Conservation (phyloP, 2,329 filamentous ascomycete genomes). For the Penicillium sp. region DNA sequence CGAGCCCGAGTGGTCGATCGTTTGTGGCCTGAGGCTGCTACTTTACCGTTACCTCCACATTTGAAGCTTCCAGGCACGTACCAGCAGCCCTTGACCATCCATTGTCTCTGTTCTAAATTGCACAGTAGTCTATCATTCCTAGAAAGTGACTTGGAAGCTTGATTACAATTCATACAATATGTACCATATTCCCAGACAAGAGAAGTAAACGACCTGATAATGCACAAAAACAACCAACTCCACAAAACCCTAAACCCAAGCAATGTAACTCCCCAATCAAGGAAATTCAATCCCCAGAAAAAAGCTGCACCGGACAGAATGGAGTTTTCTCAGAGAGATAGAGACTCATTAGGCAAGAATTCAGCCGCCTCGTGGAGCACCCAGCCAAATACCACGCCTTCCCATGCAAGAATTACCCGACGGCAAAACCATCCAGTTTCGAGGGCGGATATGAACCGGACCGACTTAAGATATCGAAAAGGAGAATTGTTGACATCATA, state of each 20-base stretch:
- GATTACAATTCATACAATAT: conserved; percentile 14
- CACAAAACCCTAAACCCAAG: conserved; percentile 4
- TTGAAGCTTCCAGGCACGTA: not conserved
- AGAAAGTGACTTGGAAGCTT: not conserved
- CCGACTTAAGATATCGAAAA: not conserved
- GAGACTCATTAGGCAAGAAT: not conserved
- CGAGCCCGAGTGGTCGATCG: conserved; percentile 4
- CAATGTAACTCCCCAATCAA: not conserved
- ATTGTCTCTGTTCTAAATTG: not conserved
- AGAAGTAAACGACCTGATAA: conserved; percentile 16
- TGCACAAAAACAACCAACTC: conserved; percentile 19
- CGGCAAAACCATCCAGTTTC: not conserved
- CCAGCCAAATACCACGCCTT: not conserved
- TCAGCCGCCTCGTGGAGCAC: not conserved
- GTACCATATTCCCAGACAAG: conserved; percentile 20
- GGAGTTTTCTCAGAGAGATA: not conserved
- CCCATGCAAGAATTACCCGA: not conserved
- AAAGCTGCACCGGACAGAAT: too few species aligned
- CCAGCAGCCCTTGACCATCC: not conserved
- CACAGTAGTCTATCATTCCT: too few species aligned
- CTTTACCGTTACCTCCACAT: not conserved
- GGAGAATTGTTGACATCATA: conserved; percentile 15
- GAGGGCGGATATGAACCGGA: not conserved
- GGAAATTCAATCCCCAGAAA: not conserved
- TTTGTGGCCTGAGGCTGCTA: conserved; percentile 31